Evolutionary conservation across 208 protist species (phyloP), one percentile per base, ranked within the genome.

Genomic region (Zelonia costaricensis): DNA sequence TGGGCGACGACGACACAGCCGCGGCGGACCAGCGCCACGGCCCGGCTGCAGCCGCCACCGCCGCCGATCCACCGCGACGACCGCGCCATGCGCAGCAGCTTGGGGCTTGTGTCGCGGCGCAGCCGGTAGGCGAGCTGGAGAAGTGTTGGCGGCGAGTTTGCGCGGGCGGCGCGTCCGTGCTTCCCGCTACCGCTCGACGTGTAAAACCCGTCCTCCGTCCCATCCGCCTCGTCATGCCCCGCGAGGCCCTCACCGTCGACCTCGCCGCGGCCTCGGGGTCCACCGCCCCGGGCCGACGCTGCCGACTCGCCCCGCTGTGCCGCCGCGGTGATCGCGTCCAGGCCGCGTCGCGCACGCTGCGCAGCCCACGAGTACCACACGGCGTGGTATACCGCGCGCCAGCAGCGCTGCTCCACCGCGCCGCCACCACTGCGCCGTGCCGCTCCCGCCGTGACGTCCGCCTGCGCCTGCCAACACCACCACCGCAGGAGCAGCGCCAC

Each of bases 401-500:
- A 56, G 58, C 48, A 60, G 42, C 25, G 48, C 44, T 51, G 52
- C 27, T 73, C 58, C 9, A 22, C n/a, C 42, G 38, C 25, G 13
- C 13, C 39, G 15, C 15, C 25, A 9, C 15, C 33, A 1, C 25
- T n/a, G 4, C 10, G 4, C 8, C 10, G 28, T 27, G 20, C 27
- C 42, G 18, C 15, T 2, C 7, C 25, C 27, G 22, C 10, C 23
- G 28, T 7, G 15, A 66, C 18, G 42, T 40, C 44, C 7, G 18
- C 27, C 28, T 66, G 33, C 7, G 27, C 47, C 18, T 56, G 28
- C 58, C 58, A 66, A 35, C 58, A 65, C 43, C 65, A 5, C 66
- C 66, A 73, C 40, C 66, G 22, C 54, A 69, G 46, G 40, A 69
- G 39, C 52, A 73, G 28, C 18, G 58, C 66, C 0, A 62, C 66